Percentiles rank a stretch among this genome's conserved stretches.
These are phyloP conservation scores for Protomyces inouyei DNA, from an alignment of 1,139 yeast genomes.

Conservation along the genomic window DNA sequence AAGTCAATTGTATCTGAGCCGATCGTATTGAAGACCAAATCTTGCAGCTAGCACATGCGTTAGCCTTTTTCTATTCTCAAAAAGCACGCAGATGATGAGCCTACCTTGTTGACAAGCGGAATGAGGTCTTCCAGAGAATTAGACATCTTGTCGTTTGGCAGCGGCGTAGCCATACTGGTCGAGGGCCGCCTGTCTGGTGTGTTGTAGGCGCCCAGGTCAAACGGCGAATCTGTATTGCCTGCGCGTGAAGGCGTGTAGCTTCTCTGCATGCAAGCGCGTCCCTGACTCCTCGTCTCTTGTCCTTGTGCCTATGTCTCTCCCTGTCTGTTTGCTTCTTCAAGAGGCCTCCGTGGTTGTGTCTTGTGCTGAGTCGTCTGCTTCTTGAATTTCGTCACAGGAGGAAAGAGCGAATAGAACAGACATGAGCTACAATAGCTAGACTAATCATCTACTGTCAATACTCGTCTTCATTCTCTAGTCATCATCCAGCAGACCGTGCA, in stretches of 20 bases:
- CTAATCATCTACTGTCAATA: too few relatives aligned
- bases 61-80: background rate
- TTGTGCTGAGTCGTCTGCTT: background rate
- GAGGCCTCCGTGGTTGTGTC: background rate
- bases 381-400: background rate
- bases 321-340: background rate
- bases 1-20: conserved; percentile 61
- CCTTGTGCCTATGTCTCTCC: background rate
- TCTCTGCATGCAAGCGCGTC: background rate
- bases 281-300: background rate
- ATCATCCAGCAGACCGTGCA: background rate
- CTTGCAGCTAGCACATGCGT: conserved; percentile 40
- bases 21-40: conserved; percentile 48
- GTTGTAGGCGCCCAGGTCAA: background rate
- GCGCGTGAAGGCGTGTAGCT: conserved; percentile 1
- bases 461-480: too few relatives aligned
- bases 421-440: too few relatives aligned
- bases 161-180: background rate
- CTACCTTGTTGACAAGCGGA: conserved; percentile 51
- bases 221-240: background rate
- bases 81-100: background rate
- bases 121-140: conserved; percentile 64
- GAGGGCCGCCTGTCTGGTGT: background rate
- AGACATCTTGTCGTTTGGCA: background rate
- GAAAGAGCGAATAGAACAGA: background rate